Evolutionary conservation across 2,329 filamentous ascomycete genomes (phyloP), one percentile per base, ranked within the genome.

Genomic region (Aspergillus amoenus): DNA sequence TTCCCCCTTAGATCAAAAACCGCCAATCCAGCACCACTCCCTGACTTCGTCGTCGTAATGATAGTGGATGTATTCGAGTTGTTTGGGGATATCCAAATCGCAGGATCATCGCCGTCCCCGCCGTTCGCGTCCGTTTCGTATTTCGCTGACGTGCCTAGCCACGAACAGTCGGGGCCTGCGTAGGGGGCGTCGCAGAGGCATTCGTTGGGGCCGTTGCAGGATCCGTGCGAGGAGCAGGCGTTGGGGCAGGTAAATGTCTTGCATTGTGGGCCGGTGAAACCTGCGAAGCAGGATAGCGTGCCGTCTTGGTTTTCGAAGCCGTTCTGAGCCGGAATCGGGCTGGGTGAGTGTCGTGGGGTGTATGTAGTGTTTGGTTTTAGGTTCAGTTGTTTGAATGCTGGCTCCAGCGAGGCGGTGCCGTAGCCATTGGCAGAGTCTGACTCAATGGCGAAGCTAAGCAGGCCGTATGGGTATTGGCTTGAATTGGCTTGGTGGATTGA

Each of bases 381-480:
- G n/a, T 17, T 3, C 3, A 57, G 43, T 21, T 22, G 7, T 12
- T 32, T 13, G 17, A 57, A 52, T n/a, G 37, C 48, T 4, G 55
- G 55, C 21, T 52, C 42, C 13, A 57, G 55, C 4, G 55, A 52
- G 48, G 34, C 42, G 6, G 44, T 22, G 21, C 48, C 55, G 37
- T 42, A 58, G 2, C 18, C 51, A 5, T 66, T 67, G 3, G 74
- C 67, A n/a, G 71, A 64, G 4, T 76, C 73, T 2, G 73, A 73
- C 57, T 81, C 73, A 2, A 77, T 63, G 4, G 78, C 75, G 51
- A 74, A 81, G 2, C 74, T 68, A 1, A 81, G 43, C 5, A 69
- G 67, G 11, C 79, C 79, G 0, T 64, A 61, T 1, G 75, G 70
- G 54, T 79, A 79, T 13, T 63, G 64, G 2, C 61, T 51, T 0